Base-by-base conservation (phyloP, 805 yeast genomes). In the Spencermartinsiella europaea region DNA sequence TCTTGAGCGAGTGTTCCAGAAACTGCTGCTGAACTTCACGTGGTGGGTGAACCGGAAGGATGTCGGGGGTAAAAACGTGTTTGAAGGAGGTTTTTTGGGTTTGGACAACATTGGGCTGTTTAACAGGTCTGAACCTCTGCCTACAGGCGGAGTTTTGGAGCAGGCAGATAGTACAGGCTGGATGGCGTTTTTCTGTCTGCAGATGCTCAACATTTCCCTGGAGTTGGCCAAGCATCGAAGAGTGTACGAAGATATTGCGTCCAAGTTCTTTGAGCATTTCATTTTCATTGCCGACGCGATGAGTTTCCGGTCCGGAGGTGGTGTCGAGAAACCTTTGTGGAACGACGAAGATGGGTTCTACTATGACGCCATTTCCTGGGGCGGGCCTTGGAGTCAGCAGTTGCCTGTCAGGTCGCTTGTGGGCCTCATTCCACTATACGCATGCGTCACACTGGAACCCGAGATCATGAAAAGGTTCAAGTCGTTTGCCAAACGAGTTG, bases 21-120 rank as follows among this genome's bases (percentile, higher is more conserved):
- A 89, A 64, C 75, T 89, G 59, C 69, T 90, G 65, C 71, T 89
- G 50, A 89, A 89, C 66, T 89, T 89, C 67, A 87, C 96, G 19
- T 89, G 97, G 97, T 89, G 97, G 97, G 96, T 90, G 49, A 89
- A 90, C 67, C 74, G 95, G 59, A 89, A 89, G 62, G 96, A 89
- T 67, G 65, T 74, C 2, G 83, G 81, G 52, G 96, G 96, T 52
- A 83, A 84, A 59, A 89, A 89, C 57, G 84, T 90, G 21, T 89
- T 90, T 62, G 95, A 86, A 68, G 97, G 97, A 51, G 97, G 97
- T 0, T 89, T 89, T 66, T 73, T 89, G 49, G 97, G 97, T 5
- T 72, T 89, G 48, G 97, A 89, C 68, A 89, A 89, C 66, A 89
- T 89, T 66, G 96, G 96, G 55, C 75, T 89, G 51, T 89, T 89